A percentile compares a stretch with the other conserved stretches of the same genome.
Evolutionary conservation across 306 rosid genomes (phyloP).

Genomic region (Leucaena leucocephala): DNA sequence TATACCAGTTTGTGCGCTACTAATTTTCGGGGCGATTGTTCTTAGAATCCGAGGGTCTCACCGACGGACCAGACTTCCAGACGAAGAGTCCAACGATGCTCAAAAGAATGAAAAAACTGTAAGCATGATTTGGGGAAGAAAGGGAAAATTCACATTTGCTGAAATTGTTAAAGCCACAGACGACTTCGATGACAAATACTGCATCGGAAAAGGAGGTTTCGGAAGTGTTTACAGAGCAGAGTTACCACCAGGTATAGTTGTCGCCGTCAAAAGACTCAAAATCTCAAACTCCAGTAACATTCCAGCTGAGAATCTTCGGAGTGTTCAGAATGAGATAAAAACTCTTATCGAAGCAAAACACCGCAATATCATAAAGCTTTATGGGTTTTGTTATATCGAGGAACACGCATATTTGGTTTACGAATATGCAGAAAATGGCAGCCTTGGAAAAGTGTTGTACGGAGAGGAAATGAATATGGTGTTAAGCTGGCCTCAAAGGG

Average conservation of each 20-base stretch:
- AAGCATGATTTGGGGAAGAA: constrained; percentile 43
- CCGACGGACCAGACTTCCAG: not conserved
- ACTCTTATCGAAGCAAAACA: constrained; percentile 65
- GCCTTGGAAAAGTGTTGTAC: constrained; percentile 53
- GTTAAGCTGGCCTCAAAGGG: constrained; percentile 57
- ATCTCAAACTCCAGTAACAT: constrained; percentile 47
- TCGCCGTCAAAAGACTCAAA: constrained; percentile 65
- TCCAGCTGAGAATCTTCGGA: constrained; percentile 43
- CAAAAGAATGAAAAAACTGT: not conserved
- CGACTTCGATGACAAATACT: constrained; percentile 59
- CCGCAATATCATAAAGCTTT: constrained; percentile 71
- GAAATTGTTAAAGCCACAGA: constrained; percentile 59
- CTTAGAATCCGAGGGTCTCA: constrained; percentile 19
- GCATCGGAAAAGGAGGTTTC: constrained; percentile 76
- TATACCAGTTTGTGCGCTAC: constrained; percentile 48
- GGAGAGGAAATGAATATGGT: constrained; percentile 43
- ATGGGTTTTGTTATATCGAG: constrained; percentile 57
- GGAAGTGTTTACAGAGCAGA: constrained; percentile 71
- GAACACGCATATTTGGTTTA: constrained; percentile 60
- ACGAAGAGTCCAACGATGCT: constrained; percentile 42
- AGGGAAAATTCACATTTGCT: constrained; percentile 45
- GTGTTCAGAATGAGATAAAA: constrained; percentile 62
- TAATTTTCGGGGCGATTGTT: constrained; percentile 32
- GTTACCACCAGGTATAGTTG: constrained; percentile 45
- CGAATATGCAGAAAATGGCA: constrained; percentile 61